Base-by-base conservation (phyloP, 116 monocot genomes). In the Papilionanthe hybrid region DNA sequence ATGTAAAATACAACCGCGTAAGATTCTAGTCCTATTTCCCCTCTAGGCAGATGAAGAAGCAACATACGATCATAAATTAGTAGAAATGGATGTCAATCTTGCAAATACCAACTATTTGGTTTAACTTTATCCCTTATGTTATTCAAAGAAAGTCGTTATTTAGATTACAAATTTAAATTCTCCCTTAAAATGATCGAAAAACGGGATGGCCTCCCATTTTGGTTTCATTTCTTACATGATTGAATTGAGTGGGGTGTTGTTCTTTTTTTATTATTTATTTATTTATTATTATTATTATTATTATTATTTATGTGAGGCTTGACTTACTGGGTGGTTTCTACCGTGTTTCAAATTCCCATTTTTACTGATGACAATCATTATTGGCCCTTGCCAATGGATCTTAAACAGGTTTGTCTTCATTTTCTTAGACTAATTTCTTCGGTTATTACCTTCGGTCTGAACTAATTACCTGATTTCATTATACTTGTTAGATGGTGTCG, bases 171-270 rank as follows among this genome's bases (percentile, higher is more conserved):
- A 0, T 65, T 25, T 65, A 25, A 10, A 65, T 7, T 8, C 7
- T 25, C 27, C 27, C 27, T 65, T 65, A 25, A 27, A 25, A 65
- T 10, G 9, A 65, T 25, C 25, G 65, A 65, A 27, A 27, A 27
- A 65, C 0, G 2, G 22, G 65, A 65, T 27, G 27, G 1, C 25
- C 27, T 65, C 27, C 65, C 23, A 65, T 65, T 9, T 65, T 25
- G 65, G 65, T 27, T 65, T 65, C 2, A 65, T 65, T 65, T 65
- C 25, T 65, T 65, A 65, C 27, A 65, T 65, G 65, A 63, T 63
- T 63, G 23, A 63, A 63, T 65, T 6, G 65, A 65, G 65, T 25
- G 17, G 23, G 10, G 27, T 2, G 25, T 65, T 9, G 9, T 65
- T 65, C 19, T 25, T 9, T 9, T 27, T 22, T 7, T 56, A 56